These are phyloP conservation scores for Polygonum maritimum DNA, from an alignment of 148 eudicot species.

Conservation along the genomic window DNA sequence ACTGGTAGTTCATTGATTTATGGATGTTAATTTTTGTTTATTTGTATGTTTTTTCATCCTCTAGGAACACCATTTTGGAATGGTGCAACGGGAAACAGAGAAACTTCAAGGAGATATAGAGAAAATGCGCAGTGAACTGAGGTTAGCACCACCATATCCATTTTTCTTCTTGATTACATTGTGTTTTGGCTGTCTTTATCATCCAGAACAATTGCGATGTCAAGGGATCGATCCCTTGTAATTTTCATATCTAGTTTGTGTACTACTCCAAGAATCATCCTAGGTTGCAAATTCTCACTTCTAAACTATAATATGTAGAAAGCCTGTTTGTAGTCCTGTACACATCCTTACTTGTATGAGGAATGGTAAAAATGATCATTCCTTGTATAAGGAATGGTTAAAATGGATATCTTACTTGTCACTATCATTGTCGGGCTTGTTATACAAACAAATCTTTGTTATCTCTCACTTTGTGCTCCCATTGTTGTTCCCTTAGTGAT, in stretches of 20 bases:
- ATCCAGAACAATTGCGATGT: background rate
- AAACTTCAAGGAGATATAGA: conserved; percentile 61
- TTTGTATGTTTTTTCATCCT: background rate
- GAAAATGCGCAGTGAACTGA: conserved; percentile 71
- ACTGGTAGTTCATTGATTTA: background rate
- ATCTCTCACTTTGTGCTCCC: background rate
- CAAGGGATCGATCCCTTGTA: background rate
- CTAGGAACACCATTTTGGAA: conserved; percentile 76
- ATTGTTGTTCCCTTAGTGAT: background rate
- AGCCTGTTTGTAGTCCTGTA: background rate
- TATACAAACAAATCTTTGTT: background rate
- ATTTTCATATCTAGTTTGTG: background rate
- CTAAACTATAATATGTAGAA: background rate
- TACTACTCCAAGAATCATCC: background rate
- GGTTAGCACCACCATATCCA: conserved; percentile 25
- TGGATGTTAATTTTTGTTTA: background rate
- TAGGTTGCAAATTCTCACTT: background rate
- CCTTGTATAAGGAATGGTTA: background rate
- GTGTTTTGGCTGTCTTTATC: background rate
- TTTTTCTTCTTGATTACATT: background rate
- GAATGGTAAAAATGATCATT: background rate
- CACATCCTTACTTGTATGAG: background rate
- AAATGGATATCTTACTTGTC: background rate
- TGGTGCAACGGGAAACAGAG: conserved; percentile 70
- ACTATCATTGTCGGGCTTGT: background rate